Conservation (phyloP, 2,329 filamentous ascomycete species). For the Pleoardoris graminearum region DNA sequence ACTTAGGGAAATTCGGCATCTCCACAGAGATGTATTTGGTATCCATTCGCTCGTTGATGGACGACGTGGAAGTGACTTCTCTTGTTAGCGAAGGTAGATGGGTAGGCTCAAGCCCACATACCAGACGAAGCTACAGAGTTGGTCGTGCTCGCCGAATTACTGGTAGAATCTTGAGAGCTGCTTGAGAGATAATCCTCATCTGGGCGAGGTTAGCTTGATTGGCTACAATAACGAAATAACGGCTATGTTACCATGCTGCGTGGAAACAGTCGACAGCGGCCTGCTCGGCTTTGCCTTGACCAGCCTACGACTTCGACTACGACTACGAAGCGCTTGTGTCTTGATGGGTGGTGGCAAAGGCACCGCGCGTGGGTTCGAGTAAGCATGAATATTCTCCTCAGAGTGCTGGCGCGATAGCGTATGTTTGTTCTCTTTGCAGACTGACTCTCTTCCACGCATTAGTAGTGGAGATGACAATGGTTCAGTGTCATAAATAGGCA, state of each 20-base stretch:
- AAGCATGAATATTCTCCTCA: constrained; percentile 5
- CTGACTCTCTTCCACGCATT: neutral
- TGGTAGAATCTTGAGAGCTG: constrained; percentile 11
- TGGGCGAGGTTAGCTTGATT: constrained; percentile 1
- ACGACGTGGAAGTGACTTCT: neutral
- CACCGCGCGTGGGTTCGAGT: constrained; percentile 17
- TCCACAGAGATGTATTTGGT: neutral
- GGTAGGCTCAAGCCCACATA: neutral
- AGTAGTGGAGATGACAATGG: constrained; percentile 11
- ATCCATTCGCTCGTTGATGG: neutral
- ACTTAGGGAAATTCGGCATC: constrained; percentile 7
- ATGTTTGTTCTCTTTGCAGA: neutral
- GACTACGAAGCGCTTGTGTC: neutral
- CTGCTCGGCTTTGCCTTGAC: constrained; percentile 1
- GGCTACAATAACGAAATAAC: neutral
- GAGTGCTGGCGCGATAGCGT: neutral
- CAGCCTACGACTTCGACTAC: neutral
- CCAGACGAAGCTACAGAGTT: constrained; percentile 8
- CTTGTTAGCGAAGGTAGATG: neutral
- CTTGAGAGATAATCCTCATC: constrained; percentile 11
- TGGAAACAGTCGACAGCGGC: neutral
- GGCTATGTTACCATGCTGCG: constrained; percentile 1
- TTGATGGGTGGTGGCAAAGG: constrained; percentile 5
- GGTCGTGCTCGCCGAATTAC: constrained; percentile 8
- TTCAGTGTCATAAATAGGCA: constrained; percentile 1